Base-by-base conservation (phyloP, 352 stramenopile genomes). In the Phytophthora sp. region DNA sequence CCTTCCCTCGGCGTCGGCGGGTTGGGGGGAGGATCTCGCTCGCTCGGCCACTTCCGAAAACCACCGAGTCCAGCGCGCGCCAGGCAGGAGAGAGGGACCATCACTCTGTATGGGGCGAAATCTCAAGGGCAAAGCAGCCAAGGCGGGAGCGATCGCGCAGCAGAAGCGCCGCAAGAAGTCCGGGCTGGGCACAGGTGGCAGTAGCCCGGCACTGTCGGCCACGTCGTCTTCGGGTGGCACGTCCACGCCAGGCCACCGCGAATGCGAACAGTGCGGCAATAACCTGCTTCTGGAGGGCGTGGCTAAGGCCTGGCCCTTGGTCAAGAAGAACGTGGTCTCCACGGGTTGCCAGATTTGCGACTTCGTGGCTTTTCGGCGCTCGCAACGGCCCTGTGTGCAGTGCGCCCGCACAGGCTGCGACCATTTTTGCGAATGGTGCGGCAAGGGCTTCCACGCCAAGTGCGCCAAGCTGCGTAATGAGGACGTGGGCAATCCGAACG, bases 351-450 rank as follows among this genome's bases (percentile, higher is more conserved):
- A 94, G 69, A 84, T 95, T 38, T 95, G 87, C 70, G 84, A 90
- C 61, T 95, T 90, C 42, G 86, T 95, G 45, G 73, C 73, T 20
- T 88, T 80, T 63, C 84, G 84, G 27, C 86, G 89, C 57, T 69
- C 82, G 7, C 79, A 87, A 56, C 74, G 87, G 26, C 79, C 83
- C 20, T 95, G 87, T 51, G 73, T 91, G 8, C 66, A 84, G 41
- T 95, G 87, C 63, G 42, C 77, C 29, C 79, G 76, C 42, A 69
- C 67, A 7, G 71, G 76, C 29, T 94, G 85, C 62, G 80, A 95
- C 44, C 73, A 89, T 46, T 95, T 94, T 44, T 95, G 87, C 66
- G 87, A 95, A 35, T 94, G 84, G 84, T 95, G 87, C 54, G 87
- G 85, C 59, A 82, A 89, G 41, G 87, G 87, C 38, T 91, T 89